These are phyloP conservation scores for Nephelium lappaceum DNA, from an alignment of 345 rosid genomes.

Conservation along the genomic window DNA sequence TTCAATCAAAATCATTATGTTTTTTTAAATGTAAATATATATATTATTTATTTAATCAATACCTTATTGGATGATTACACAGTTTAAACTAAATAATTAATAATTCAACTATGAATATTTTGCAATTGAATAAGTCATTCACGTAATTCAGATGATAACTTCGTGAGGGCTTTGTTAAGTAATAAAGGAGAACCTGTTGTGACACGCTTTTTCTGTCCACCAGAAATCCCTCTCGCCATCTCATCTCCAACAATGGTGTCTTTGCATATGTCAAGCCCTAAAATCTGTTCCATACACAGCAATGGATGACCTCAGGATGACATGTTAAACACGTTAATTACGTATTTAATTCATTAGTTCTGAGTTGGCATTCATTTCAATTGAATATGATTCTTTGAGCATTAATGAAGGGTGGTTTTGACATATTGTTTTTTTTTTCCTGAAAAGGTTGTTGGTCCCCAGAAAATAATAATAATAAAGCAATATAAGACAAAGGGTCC, in stretches of 20 bases:
- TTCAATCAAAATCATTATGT: no score
- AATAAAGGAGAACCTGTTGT: conserved; percentile 63
- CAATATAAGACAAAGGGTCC: neutral
- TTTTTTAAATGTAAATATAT: no score
- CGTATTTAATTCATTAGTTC: neutral
- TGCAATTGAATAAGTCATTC: no score
- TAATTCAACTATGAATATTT: no score
- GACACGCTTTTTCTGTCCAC: conserved; percentile 87
- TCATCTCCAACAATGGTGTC: conserved; percentile 83
- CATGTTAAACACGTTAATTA: neutral
- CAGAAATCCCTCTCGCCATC: conserved; percentile 85
- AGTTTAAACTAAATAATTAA: no score
- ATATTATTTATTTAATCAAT: no score
- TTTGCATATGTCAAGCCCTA: conserved; percentile 87
- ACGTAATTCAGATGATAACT: no score
- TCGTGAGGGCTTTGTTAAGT: no score
- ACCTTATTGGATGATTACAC: neutral
- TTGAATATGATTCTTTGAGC: neutral
- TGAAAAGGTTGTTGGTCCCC: no score
- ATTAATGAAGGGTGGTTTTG: neutral
- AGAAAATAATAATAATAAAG: no score
- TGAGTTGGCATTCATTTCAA: no score
- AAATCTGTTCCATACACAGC: conserved; percentile 45
- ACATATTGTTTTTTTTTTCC: no score
- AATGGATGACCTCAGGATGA: neutral